Evolutionary conservation across 306 rosid species (phyloP).

Genomic region (Mimosa bimucronata): DNA sequence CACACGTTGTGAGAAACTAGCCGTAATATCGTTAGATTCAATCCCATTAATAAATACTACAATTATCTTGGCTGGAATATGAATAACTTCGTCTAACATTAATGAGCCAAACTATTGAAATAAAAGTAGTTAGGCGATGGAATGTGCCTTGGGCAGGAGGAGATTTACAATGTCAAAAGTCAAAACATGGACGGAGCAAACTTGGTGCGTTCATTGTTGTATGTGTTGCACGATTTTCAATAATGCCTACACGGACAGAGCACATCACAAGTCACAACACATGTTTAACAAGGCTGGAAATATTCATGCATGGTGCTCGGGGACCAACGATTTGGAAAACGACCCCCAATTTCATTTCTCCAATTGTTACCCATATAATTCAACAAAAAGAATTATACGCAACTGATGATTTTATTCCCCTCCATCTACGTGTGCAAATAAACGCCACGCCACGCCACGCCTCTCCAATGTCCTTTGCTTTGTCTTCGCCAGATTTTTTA

Average conservation of each 20-base stretch:
- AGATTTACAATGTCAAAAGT: neutral
- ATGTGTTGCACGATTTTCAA: neutral
- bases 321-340: neutral
- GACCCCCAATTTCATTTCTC: neutral
- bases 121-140: too few relatives aligned
- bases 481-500: neutral
- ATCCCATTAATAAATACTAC: too few relatives aligned
- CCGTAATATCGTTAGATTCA: too few relatives aligned
- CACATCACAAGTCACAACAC: neutral
- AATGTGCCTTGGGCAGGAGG: neutral
- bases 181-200: neutral
- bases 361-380: neutral
- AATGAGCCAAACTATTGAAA: neutral
- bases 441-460: too few relatives aligned
- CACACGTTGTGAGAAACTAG: too few relatives aligned
- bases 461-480: neutral
- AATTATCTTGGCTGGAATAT: too few relatives aligned
- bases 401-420: neutral
- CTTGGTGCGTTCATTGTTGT: neutral
- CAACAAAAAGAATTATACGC: neutral
- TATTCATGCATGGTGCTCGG: neutral
- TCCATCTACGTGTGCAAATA: too few relatives aligned
- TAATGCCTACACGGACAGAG: neutral
- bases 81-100: too few relatives aligned
- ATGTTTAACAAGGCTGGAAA: neutral